A percentile compares a stretch with the other conserved stretches of the same genome.
Evolutionary conservation across 495 filamentous ascomycete species (phyloP).

Genomic region (Ascobolus immersus): DNA sequence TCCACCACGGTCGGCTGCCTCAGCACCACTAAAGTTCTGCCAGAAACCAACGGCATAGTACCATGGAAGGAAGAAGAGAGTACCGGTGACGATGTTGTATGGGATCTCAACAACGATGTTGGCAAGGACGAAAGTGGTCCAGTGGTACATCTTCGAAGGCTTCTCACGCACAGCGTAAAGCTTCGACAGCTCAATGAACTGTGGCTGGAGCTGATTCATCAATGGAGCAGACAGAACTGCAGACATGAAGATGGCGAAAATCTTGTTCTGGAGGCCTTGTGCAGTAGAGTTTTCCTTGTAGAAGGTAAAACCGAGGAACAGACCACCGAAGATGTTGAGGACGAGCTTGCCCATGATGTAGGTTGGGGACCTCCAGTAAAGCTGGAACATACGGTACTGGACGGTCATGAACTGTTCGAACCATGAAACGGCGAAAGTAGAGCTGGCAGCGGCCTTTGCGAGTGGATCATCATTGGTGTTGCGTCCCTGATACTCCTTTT

Average conservation of each 20-base stretch:
- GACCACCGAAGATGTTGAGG: slow-evolving; percentile 31
- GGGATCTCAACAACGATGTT: slow-evolving; percentile 51
- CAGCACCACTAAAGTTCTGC: too few relatives aligned
- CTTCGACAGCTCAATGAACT: slow-evolving; percentile 37
- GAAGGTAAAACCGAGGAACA: slow-evolving; percentile 83
- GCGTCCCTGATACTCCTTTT: too few relatives aligned
- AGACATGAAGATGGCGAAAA: slow-evolving; percentile 14
- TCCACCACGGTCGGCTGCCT: slow-evolving; percentile 11
- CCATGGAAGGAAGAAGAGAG: slow-evolving; percentile 34
- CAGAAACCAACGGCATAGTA: slow-evolving; percentile 28
- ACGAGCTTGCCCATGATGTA: slow-evolving; percentile 55
- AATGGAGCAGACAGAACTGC: slow-evolving; percentile 14
- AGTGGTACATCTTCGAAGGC: slow-evolving; percentile 43
- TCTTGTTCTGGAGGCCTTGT: slow-evolving; percentile 26
- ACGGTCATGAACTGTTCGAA: slow-evolving; percentile 27
- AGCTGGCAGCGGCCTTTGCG: slow-evolving; percentile 10
- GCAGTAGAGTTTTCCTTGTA: slow-evolving; percentile 42
- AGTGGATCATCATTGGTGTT: slow-evolving; percentile 19
- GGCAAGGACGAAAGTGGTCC: slow-evolving; percentile 42
- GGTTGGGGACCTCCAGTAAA: slow-evolving; percentile 69
- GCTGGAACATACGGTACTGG: slow-evolving; percentile 45
- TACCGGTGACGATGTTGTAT: slow-evolving; percentile 34
- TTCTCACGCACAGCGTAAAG: slow-evolving; percentile 47
- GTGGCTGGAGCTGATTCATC: slow-evolving; percentile 44
- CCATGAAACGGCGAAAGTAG: slow-evolving; percentile 33